Conservation (phyloP, 176 grass and related monocot genomes). For the Oryza brachyantha region DNA sequence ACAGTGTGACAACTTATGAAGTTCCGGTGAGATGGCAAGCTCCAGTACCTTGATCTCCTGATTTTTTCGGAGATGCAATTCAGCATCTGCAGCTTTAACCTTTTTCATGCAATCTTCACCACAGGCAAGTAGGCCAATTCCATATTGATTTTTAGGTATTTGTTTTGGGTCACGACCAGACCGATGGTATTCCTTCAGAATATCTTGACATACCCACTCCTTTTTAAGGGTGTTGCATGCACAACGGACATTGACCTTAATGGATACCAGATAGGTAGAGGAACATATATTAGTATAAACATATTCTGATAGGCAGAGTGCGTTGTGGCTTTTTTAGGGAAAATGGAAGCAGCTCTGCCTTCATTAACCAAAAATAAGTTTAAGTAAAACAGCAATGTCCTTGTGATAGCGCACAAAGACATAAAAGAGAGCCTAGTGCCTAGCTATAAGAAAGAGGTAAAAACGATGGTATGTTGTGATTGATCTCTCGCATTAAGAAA, state of each 20-base stretch:
- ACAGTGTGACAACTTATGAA: not conserved
- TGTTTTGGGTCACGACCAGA: constrained; percentile 71
- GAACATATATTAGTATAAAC: not conserved
- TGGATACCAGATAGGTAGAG: constrained; percentile 23
- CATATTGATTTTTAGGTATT: constrained; percentile 70
- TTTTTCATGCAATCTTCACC: constrained; percentile 59
- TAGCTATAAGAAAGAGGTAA: not conserved
- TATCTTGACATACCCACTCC: constrained; percentile 89
- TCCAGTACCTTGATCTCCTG: constrained; percentile 64
- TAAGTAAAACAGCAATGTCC: not conserved
- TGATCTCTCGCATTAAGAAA: not conserved
- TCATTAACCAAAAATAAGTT: not conserved
- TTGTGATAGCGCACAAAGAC: not conserved
- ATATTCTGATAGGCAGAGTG: not conserved
- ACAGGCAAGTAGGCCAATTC: constrained; percentile 77
- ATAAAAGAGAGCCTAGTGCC: not conserved
- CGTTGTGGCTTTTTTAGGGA: not conserved
- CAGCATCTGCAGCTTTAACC: constrained; percentile 49
- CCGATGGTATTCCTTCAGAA: constrained; percentile 61
- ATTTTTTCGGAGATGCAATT: constrained; percentile 76
- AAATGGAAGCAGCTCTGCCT: not conserved
- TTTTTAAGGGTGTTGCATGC: constrained; percentile 79
- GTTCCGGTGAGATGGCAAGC: not conserved
- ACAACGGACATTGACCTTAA: constrained; percentile 83
- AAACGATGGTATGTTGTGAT: not conserved